Percentiles rank a stretch among this genome's conserved stretches.
Conservation (phyloP, 768 basidiomycete species). For the Boletus pseudopeckii region DNA sequence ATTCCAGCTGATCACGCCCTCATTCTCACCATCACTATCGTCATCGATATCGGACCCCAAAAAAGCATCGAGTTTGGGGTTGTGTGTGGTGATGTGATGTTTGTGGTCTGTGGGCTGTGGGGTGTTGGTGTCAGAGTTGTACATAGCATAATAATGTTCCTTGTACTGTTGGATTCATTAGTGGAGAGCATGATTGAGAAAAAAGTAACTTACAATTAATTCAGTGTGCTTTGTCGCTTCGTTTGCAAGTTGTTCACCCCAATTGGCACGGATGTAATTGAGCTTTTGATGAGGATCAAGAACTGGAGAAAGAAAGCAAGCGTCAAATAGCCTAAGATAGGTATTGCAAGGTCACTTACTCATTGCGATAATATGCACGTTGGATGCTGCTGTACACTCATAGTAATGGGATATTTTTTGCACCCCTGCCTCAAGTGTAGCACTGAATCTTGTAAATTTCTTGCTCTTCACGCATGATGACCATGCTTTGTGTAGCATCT, state of each 20-base stretch:
- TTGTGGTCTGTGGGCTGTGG: neutral
- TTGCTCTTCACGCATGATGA: neutral
- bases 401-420: constrained; percentile 3
- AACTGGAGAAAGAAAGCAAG: neutral
- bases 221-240: neutral
- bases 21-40: neutral
- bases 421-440: neutral
- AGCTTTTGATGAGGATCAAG: constrained; percentile 5
- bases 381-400: neutral
- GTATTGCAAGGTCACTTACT: constrained; percentile 2
- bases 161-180: constrained; percentile 7
- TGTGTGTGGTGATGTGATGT: neutral
- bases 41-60: neutral
- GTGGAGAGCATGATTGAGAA: neutral
- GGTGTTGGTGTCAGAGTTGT: neutral
- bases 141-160: neutral
- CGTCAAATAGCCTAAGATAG: neutral
- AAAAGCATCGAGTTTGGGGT: neutral
- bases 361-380: constrained; percentile 5
- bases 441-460: neutral
- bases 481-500: constrained; percentile 8
- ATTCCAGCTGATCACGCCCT: neutral
- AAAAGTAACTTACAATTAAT: neutral
- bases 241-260: neutral
- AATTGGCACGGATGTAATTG: constrained; percentile 2